Percentiles rank a stretch among this genome's conserved stretches.
Conservation (phyloP, 257 asterid genomes). For the Eustoma russellianum region DNA sequence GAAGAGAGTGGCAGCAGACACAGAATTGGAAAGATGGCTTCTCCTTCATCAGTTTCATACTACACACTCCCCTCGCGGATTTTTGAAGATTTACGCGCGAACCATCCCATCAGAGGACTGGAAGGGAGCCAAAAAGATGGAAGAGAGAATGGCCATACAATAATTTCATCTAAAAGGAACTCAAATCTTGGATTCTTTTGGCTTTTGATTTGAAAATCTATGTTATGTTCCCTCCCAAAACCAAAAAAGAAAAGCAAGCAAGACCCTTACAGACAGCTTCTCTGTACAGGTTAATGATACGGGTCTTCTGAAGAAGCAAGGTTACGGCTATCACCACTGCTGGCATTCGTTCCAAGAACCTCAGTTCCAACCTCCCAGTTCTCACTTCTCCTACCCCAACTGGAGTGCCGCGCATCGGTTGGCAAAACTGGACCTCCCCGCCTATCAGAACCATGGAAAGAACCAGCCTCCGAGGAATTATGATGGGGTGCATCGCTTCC, state of each 20-base stretch:
- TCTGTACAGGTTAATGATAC: slow-evolving; percentile 28
- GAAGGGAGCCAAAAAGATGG: not conserved
- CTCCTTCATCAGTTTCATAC: slow-evolving; percentile 3
- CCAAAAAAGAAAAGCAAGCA: slow-evolving; percentile 21
- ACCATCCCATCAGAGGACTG: not conserved
- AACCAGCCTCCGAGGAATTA: not conserved
- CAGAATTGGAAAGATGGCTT: not conserved
- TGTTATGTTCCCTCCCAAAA: not conserved
- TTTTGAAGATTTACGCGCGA: not conserved
- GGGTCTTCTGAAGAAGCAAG: slow-evolving; percentile 32
- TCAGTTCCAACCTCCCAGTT: slow-evolving; percentile 54
- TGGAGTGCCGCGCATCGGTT: not conserved
- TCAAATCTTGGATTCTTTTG: not conserved
- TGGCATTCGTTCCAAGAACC: slow-evolving; percentile 21
- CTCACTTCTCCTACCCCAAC: slow-evolving; percentile 52
- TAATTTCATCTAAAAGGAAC: slow-evolving; percentile 2
- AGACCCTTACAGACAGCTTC: slow-evolving; percentile 4
- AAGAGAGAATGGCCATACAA: not conserved
- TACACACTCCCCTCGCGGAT: not conserved
- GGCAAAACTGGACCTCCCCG: not conserved
- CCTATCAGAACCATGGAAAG: not conserved
- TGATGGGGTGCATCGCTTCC: not conserved
- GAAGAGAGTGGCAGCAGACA: not conserved
- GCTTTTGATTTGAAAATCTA: not conserved
- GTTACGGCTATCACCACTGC: slow-evolving; percentile 15